Conservation (phyloP, 139 green algal genomes). For the Pseudopediastrum boryanum region DNA sequence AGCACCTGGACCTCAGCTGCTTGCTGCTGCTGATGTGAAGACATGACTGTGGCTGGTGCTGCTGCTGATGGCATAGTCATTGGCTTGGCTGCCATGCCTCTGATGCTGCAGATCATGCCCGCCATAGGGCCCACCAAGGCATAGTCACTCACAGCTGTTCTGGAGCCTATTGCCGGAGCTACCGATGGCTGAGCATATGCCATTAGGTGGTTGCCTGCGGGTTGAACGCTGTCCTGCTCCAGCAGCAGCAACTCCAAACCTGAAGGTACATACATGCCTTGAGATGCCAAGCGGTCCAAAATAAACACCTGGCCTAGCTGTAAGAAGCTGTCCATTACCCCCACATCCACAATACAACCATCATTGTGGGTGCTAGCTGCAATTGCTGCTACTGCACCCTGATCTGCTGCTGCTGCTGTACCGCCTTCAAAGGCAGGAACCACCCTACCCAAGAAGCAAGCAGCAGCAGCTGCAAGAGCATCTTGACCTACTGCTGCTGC, state of each 20-base stretch:
- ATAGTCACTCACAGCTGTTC: slow-evolving; percentile 57
- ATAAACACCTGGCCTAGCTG: slow-evolving; percentile 65
- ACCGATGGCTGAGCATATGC: slow-evolving; percentile 1
- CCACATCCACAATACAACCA: slow-evolving; percentile 41
- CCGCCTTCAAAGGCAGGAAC: neutral
- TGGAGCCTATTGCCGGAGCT: neutral
- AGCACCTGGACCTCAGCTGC: slow-evolving; percentile 3
- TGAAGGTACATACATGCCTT: slow-evolving; percentile 61
- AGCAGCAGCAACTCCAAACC: slow-evolving; percentile 45
- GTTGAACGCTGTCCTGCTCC: neutral
- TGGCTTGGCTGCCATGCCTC: slow-evolving; percentile 41
- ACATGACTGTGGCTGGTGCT: neutral
- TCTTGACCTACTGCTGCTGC: slow-evolving; percentile 6
- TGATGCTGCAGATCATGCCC: slow-evolving; percentile 42
- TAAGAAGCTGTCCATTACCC: slow-evolving; percentile 55
- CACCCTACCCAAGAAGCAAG: neutral
- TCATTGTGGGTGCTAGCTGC: slow-evolving; percentile 14
- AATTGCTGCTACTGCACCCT: slow-evolving; percentile 11
- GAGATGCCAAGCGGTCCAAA: neutral
- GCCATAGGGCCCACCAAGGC: slow-evolving; percentile 15
- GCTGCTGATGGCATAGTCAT: neutral
- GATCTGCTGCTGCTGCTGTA: neutral
- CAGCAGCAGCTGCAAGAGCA: neutral
- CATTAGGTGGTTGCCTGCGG: neutral
- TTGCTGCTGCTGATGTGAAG: slow-evolving; percentile 10